These are phyloP conservation scores for Cercospora sp. DNA, from an alignment of 2,329 filamentous ascomycete species.

Conservation along the genomic window DNA sequence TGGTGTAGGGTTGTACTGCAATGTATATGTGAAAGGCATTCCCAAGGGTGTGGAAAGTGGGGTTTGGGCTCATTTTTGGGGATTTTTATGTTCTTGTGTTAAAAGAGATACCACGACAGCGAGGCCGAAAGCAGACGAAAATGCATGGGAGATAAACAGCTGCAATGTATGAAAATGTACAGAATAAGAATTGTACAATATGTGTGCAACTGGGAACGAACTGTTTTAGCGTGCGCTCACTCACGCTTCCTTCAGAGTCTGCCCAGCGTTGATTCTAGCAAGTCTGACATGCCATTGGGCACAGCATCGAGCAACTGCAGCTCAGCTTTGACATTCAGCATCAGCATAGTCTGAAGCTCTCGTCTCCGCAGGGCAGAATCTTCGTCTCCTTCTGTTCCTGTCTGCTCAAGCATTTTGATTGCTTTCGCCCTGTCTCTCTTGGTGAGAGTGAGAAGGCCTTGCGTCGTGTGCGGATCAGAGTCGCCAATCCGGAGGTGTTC, in stretches of 20 bases:
- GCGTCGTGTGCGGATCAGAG: conserved; percentile 34
- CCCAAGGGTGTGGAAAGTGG: background rate
- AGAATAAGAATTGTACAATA: background rate
- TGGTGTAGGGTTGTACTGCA: background rate
- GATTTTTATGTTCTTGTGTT: background rate
- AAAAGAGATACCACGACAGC: conserved; percentile 3
- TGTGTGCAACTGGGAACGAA: background rate
- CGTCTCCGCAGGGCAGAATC: conserved; percentile 32
- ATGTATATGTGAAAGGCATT: background rate
- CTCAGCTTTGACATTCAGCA: conserved; percentile 73
- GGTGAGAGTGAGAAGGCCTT: conserved; percentile 55
- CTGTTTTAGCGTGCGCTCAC: background rate
- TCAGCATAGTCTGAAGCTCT: conserved; percentile 72
- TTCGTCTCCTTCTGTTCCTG: background rate
- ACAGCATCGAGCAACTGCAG: conserved; percentile 57
- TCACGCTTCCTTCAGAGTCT: background rate
- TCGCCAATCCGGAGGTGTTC: conserved; percentile 32
- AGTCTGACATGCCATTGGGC: conserved; percentile 27
- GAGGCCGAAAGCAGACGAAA: background rate
- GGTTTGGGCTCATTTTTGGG: background rate
- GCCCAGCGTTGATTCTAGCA: conserved; percentile 21
- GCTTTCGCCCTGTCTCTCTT: conserved; percentile 61
- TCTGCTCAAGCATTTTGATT: conserved; percentile 48
- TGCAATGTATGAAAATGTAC: background rate
- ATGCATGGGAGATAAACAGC: background rate